Evolutionary conservation across 2,329 filamentous ascomycete species (phyloP), one percentile per base, ranked within the genome.

Genomic region (Aspergillus sp.): DNA sequence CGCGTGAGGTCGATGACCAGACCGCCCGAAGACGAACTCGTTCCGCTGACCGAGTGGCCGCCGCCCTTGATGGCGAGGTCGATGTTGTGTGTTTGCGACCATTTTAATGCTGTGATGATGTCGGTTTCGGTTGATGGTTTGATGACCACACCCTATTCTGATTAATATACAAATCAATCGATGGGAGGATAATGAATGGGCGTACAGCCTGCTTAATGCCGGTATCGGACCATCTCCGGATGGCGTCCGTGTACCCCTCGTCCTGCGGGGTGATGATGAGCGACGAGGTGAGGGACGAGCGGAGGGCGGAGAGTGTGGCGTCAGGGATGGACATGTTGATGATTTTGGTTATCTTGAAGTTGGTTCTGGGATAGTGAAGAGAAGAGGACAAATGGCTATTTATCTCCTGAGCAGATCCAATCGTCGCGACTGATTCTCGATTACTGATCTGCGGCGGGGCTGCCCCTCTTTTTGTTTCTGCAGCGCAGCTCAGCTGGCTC

Each of bases 31-130:
- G 81, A 81, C 1, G 82, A 83, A 2, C 81, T 82, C 2, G 81
- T 76, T 6, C 83, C 84, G 1, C 79, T 79, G 0, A 85, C 85
- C 1, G 82, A 84, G 71, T 88, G 85, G 0, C 84, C 84, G 19
- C 86, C 85, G 15, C 85, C 82, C 60, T 80, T 79, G 41, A 87
- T 81, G 0, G 82, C 83, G 59, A 87, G 77, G 50, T 83, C 79
- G 46, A 87, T 76, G 5, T 69, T 68, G 51, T 82, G 69, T 15
- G 77, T 67, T 1, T 72, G 74, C 25, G 81, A 81, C 64, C 82
- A 84, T 17, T 50, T 7, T 4, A 68, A 52, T 0, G 57, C 54
- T 1, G 46, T 53, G 0, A 54, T 51, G 2, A 67, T 59, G 28
- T 67, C 66, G 3, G 30, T n/a, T 1, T 47, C 53, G 4, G 48